A percentile compares a stretch with the other conserved stretches of the same genome.
These are phyloP conservation scores for Fusarium abutilonis DNA, from an alignment of 2,329 filamentous ascomycete genomes.

Conservation along the genomic window DNA sequence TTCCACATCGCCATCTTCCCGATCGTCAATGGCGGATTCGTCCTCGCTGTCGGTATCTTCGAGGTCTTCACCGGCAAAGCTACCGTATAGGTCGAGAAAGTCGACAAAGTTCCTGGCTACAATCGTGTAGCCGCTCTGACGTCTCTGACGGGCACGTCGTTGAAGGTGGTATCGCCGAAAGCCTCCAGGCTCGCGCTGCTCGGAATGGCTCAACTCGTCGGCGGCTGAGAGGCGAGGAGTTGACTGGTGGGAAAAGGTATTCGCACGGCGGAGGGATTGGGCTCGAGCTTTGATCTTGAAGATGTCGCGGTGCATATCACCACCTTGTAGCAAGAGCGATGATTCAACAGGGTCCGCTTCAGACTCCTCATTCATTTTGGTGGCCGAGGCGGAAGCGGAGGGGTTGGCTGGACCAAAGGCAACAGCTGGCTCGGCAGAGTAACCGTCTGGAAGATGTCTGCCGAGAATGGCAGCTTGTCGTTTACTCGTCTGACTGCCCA, in stretches of 20 bases:
- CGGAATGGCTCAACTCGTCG: constrained; percentile 49
- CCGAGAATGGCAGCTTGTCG: constrained; percentile 52
- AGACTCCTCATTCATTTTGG: constrained; percentile 27
- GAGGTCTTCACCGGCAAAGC: constrained; percentile 78
- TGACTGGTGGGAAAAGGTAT: constrained; percentile 71
- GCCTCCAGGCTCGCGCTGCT: constrained; percentile 57
- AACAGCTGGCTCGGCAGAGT: constrained; percentile 53
- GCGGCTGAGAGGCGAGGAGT: constrained; percentile 46
- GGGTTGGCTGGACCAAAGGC: constrained; percentile 40
- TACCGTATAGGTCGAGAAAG: constrained; percentile 79
- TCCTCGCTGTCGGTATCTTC: constrained; percentile 64
- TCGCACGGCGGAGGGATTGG: constrained; percentile 64
- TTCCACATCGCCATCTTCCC: constrained; percentile 56
- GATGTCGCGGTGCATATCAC: constrained; percentile 81
- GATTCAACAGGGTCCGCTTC: constrained; percentile 62
- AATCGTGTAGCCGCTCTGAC: constrained; percentile 54
- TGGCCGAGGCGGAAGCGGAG: constrained; percentile 24
- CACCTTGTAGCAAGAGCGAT: constrained; percentile 76
- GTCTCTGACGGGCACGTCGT: constrained; percentile 53
- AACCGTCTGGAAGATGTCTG: constrained; percentile 53
- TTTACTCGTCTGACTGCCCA: constrained; percentile 43
- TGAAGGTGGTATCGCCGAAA: constrained; percentile 59
- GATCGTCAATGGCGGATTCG: constrained; percentile 64
- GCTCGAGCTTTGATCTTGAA: constrained; percentile 75
- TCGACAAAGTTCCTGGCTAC: constrained; percentile 77